Evolutionary conservation across 257 asterid genomes (phyloP), one percentile per base, ranked within the genome.

Genomic region (Primulina tabacum): DNA sequence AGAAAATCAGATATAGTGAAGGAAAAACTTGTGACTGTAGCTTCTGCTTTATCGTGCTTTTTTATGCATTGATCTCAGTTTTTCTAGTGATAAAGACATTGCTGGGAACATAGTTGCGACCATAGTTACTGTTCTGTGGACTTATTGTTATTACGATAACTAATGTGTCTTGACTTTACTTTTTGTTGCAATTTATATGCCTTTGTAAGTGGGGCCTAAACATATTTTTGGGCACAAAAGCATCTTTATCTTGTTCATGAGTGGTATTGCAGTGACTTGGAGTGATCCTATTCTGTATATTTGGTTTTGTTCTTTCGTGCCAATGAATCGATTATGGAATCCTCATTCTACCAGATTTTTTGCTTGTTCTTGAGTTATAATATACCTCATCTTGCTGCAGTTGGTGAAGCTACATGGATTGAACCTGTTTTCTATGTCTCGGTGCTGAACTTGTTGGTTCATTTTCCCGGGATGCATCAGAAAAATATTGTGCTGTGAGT

Each of bases 381-480:
- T 65, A 47, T 66, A 33, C 56, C 60, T 26, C 60, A 35, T 76
- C 4, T 40, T 5, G 2, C 21, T 69, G 75, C 71, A 71, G 75
- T 35, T 57, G 53, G 64, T 18, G 55, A 40, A 55, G 32, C 24
- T 21, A 34, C 20, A 30, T 64, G 74, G 58, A 60, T 35, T 62
- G 30, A 73, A 53, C 65, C 26, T 6, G 67, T 10, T 67, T 56
- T 24, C n/a, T 55, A 14, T 43, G 29, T 68, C 70, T 32, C 60
- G 21, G 10, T 69, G 72, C 68, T 75, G 33, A 64, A 47, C 65
- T 64, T 59, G 58, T 37, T 57, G 76, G 61, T 69, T 59, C 55
- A 24, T 59, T 4, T 55, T 56, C 38, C 68, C 28, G 58, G 57
- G 10, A 2, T 56, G 65, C 63, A 38, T n/a, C 64, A n/a, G 12